phyloP scores from a whole-genome alignment of 1,284 basidiomycete genomes.

The Volvariella volvacea region DNA sequence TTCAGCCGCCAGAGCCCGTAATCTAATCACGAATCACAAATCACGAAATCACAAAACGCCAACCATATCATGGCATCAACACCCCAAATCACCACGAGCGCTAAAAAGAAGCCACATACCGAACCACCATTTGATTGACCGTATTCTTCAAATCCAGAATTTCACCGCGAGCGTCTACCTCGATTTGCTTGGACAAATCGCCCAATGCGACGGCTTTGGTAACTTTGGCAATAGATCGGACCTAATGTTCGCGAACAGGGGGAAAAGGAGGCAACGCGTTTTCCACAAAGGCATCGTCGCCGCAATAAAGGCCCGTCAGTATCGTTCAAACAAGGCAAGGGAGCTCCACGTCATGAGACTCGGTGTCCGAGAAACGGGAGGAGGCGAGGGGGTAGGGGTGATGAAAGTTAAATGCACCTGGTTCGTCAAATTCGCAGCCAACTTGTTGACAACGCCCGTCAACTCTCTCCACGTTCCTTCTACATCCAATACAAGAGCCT shows the following conservation, averaged over 20 bases:
- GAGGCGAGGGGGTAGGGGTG: not conserved
- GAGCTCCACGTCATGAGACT: too few species aligned
- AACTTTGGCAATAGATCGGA: constrained; percentile 83
- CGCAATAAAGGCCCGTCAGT: too few species aligned
- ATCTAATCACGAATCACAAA: constrained; percentile 24
- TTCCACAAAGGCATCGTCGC: too few species aligned
- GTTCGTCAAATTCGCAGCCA: constrained; percentile 91
- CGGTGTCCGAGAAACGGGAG: too few species aligned
- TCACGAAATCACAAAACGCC: constrained; percentile 1
- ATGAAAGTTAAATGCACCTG: constrained; percentile 48
- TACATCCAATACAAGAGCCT: constrained; percentile 88
- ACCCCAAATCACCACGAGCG: not conserved
- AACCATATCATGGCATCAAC: not conserved
- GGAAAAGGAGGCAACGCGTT: not conserved
- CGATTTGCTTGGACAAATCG: constrained; percentile 93
- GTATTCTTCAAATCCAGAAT: constrained; percentile 97
- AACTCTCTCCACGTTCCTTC: constrained; percentile 94
- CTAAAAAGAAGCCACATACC: constrained; percentile 36
- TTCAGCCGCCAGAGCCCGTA: constrained; percentile 89
- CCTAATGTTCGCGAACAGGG: too few species aligned
- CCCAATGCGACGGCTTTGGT: constrained; percentile 98
- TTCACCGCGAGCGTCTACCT: constrained; percentile 94
- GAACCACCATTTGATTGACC: constrained; percentile 93
- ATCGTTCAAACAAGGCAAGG: too few species aligned
- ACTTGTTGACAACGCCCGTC: constrained; percentile 84